Base-by-base conservation (phyloP, 805 yeast species). In the Candida dajiaensis region DNA sequence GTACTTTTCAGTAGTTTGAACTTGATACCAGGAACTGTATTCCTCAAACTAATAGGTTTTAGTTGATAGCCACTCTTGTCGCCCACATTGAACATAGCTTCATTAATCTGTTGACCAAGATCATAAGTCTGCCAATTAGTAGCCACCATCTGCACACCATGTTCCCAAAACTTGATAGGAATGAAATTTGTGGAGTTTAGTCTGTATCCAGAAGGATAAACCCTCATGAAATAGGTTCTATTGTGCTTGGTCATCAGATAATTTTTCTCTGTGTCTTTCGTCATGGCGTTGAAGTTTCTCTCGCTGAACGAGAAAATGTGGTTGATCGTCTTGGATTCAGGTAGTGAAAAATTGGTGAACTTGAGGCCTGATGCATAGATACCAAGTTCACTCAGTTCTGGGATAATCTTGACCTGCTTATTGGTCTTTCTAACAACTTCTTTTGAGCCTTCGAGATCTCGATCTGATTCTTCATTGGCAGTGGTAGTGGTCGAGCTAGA, bases 101-200 rank as follows among this genome's bases (percentile, higher is more conserved):
- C 85, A 62, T 89, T 90, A 11, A 94, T 58, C 59, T 89, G 96
- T 60, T 90, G 92, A 0, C 97, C 97, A 16, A 80, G 48, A 59
- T 94, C 99, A 61, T 79, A 83, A 0, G 94, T 83, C 64, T 92
- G 99, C 97, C 97, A 92, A 61, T 92, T 94, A 0, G 96, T 83
- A 0, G 99, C 98, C 5, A 87, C 98, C 89, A 94, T 79, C 60
- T 94, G 99, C 11, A 77, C 83, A 1, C 99, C 99, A 41, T 76
- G 69, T 42, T 73, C 72, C 99, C 99, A 94, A 58, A 79, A 89
- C 1, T 65, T 63, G 2, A 87, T 65, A 0, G 99, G 98, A 39
- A 76, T 76, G 59, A 88, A 90, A 58, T 94, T 94, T 3, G 86
- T 74, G 1, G 97, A 89, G 44, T 73, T 82, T 51, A 86, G 74